Evolutionary conservation across 1,139 yeast genomes (phyloP).

Genomic region (Suhomyces bribrorum): DNA sequence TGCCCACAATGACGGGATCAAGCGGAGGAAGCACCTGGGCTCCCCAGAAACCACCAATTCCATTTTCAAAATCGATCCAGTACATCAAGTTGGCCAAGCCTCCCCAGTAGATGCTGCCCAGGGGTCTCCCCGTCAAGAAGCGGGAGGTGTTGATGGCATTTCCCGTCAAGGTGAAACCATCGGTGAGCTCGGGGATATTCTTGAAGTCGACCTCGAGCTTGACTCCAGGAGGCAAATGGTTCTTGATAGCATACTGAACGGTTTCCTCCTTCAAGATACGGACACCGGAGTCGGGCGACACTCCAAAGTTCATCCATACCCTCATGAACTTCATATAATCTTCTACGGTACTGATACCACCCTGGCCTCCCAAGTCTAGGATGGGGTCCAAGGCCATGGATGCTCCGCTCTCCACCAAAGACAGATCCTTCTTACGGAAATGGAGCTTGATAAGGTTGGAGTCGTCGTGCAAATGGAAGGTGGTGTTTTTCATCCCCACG

Average conservation of each 20-base stretch:
- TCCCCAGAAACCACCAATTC: constrained; percentile 46
- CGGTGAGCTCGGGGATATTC: constrained; percentile 7
- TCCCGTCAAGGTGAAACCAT: constrained; percentile 20
- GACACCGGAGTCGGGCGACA: constrained; percentile 39
- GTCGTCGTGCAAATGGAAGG: constrained; percentile 34
- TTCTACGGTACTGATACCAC: constrained; percentile 43
- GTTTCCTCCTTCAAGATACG: constrained; percentile 35
- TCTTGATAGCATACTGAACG: constrained; percentile 32
- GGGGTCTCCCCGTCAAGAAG: constrained; percentile 43
- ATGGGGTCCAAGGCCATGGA: constrained; percentile 24
- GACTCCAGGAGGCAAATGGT: constrained; percentile 36
- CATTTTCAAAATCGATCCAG: constrained; percentile 48
- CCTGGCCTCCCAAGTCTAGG: constrained; percentile 54
- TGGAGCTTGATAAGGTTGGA: constrained; percentile 30
- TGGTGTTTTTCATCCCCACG: constrained; percentile 41
- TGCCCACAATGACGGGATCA: constrained; percentile 12
- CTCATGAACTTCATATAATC: constrained; percentile 48
- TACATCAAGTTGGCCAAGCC: constrained; percentile 48
- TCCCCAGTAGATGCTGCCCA: constrained; percentile 44
- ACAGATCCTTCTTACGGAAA: constrained; percentile 18
- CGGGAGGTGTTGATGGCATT: constrained; percentile 20
- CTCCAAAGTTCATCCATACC: constrained; percentile 48
- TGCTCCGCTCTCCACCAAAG: background rate
- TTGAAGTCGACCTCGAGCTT: constrained; percentile 14
- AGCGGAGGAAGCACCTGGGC: constrained; percentile 38